Evolutionary conservation across 1,284 basidiomycete genomes (phyloP).

Genomic region (Irpex lacteus): DNA sequence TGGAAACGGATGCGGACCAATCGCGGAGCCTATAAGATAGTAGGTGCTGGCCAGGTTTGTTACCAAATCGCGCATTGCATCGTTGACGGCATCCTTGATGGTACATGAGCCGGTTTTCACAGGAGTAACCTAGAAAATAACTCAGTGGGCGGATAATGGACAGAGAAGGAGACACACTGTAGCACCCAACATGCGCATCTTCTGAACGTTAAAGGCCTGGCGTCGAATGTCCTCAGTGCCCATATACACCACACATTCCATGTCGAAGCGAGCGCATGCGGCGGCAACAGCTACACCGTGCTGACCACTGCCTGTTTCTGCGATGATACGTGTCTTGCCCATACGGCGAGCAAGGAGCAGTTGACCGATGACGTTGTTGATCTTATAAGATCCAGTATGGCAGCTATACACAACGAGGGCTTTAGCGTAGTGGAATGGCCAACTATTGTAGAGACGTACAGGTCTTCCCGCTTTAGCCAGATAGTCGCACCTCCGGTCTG

Average conservation of each 20-base stretch:
- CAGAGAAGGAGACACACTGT: slow-evolving; percentile 36
- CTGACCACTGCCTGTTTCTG: slow-evolving; percentile 98
- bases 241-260: slow-evolving; percentile 98
- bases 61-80: slow-evolving; percentile 97
- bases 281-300: slow-evolving; percentile 99
- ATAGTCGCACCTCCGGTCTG: slow-evolving; percentile 83
- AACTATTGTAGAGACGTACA: slow-evolving; percentile 47
- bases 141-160: slow-evolving; percentile 4
- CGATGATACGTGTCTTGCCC: slow-evolving; percentile 96
- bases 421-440: neutral
- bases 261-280: slow-evolving; percentile 93
- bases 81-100: slow-evolving; percentile 97
- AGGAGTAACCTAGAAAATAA: slow-evolving; percentile 71
- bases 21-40: slow-evolving; percentile 96
- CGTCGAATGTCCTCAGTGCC: slow-evolving; percentile 97
- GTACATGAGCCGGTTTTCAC: slow-evolving; percentile 95
- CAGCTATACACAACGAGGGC: slow-evolving; percentile 49
- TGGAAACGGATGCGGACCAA: slow-evolving; percentile 98
- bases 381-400: slow-evolving; percentile 97
- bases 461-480: slow-evolving; percentile 97
- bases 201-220: slow-evolving; percentile 96
- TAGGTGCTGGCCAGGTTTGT: slow-evolving; percentile 92
- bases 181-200: slow-evolving; percentile 96
- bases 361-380: slow-evolving; percentile 95
- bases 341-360: slow-evolving; percentile 90